These are phyloP conservation scores for Aspergillus oerlinghausenensis DNA, from an alignment of 2,329 filamentous ascomycete genomes.

Conservation along the genomic window DNA sequence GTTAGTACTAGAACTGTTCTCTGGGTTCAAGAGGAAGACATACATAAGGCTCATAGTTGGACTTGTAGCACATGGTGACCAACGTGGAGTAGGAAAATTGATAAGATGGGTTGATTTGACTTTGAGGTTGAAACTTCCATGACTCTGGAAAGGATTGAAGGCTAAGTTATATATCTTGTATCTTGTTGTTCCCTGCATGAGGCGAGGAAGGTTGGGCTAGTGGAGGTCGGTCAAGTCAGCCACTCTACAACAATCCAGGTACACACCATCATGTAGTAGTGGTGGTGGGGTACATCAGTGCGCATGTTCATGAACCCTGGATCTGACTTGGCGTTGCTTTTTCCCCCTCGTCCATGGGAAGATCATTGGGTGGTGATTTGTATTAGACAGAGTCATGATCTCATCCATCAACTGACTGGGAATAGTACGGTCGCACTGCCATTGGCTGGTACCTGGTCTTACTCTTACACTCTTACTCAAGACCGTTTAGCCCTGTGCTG, in stretches of 20 bases:
- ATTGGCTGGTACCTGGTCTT: not conserved
- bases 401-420: not conserved
- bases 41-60: slow-evolving; percentile 38
- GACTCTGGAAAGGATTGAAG: not conserved
- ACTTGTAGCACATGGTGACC: slow-evolving; percentile 33
- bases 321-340: not conserved
- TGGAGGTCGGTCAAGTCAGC: not conserved
- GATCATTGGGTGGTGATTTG: too few species aligned
- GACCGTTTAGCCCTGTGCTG: not conserved
- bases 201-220: not conserved
- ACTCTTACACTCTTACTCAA: too few species aligned
- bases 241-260: too few species aligned
- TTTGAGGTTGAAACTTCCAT: not conserved
- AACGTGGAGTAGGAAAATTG: not conserved
- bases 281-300: not conserved
- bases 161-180: not conserved
- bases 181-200: not conserved
- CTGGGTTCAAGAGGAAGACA: slow-evolving; percentile 10
- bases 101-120: not conserved
- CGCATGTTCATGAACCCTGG: not conserved
- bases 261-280: too few species aligned
- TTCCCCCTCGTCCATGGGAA: not conserved
- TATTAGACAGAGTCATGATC: not conserved
- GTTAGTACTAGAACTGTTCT: not conserved
- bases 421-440: not conserved